phyloP scores from a whole-genome alignment of 2,329 filamentous ascomycete species.

The Fusarium pseudonygamai region DNA sequence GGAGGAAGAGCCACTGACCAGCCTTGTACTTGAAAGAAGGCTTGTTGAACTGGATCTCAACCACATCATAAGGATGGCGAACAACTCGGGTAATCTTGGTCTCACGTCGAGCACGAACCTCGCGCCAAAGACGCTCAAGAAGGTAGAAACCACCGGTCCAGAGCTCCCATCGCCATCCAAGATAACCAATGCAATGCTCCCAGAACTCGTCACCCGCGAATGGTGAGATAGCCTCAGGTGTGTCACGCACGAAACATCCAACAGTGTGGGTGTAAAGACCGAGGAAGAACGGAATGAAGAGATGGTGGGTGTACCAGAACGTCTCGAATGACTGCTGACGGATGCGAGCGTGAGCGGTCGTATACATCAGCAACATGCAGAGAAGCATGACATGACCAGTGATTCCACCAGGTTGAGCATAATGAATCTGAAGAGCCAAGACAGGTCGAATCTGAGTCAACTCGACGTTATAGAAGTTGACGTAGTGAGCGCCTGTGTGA shows the following conservation, averaged over 20 bases:
- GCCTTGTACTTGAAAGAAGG: conserved; percentile 98
- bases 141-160: conserved; percentile 87
- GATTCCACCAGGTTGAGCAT: conserved; percentile 86
- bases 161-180: conserved; percentile 97
- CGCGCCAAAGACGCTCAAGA: conserved; percentile 87
- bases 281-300: conserved; percentile 96
- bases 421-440: conserved; percentile 90
- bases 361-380: conserved; percentile 99
- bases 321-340: conserved; percentile 97
- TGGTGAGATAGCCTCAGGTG: conserved; percentile 75
- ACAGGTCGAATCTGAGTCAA: conserved; percentile 81
- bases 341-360: conserved; percentile 90
- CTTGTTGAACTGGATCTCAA: conserved; percentile 97
- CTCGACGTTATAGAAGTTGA: conserved; percentile 99
- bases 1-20: conserved; percentile 97
- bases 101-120: conserved; percentile 82
- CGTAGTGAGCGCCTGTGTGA: conserved; percentile 86
- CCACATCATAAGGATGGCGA: conserved; percentile 94
- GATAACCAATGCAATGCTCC: conserved; percentile 92
- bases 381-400: conserved; percentile 98
- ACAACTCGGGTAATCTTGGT: conserved; percentile 95
- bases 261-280: conserved; percentile 95
- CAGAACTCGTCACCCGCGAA: conserved; percentile 86
- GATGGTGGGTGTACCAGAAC: conserved; percentile 99
- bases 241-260: conserved; percentile 95